A percentile compares a stretch with the other conserved stretches of the same genome.
Conservation (phyloP, 2,329 filamentous ascomycete genomes). For the Sporothrix dimorphospora region DNA sequence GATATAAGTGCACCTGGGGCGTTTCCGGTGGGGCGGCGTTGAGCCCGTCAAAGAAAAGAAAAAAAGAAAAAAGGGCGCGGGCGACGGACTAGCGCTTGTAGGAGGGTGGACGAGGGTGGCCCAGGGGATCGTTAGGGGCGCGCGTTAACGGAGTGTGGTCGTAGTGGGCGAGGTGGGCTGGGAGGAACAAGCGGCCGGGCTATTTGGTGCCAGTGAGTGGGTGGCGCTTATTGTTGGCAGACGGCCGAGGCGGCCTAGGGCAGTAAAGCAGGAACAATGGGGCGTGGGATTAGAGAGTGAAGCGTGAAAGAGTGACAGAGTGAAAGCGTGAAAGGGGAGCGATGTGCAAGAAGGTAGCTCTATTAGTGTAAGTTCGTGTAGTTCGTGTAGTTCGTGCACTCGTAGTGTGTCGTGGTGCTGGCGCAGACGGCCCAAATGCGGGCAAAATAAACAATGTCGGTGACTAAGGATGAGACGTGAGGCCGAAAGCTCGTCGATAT, state of each 20-base stretch:
- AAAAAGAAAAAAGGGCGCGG: conserved; percentile 21
- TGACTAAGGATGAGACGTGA: conserved; percentile 5
- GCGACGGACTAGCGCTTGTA: conserved; percentile 21
- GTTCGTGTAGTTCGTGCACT: too few species aligned
- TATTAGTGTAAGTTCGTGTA: conserved; percentile 4
- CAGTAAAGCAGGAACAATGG: conserved; percentile 1
- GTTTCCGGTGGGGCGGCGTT: conserved; percentile 29
- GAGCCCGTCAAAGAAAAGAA: conserved; percentile 14
- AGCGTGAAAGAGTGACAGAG: not conserved
- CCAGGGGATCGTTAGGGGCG: conserved; percentile 16
- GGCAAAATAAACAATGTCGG: conserved; percentile 1
- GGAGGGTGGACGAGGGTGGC: not conserved
- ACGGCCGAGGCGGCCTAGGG: conserved; percentile 9
- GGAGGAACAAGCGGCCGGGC: conserved; percentile 13
- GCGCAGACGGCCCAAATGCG: not conserved
- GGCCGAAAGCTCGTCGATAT: not conserved
- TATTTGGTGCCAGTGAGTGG: conserved; percentile 2
- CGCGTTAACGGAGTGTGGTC: not conserved
- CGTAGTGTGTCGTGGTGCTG: not conserved
- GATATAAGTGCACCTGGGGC: conserved; percentile 7
- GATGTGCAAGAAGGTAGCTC: not conserved
- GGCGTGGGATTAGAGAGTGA: conserved; percentile 19
- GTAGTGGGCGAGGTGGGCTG: not conserved
- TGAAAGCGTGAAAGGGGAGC: not conserved
- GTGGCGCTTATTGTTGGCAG: conserved; percentile 30